Conservation (phyloP, 1,139 yeast genomes). For the Pichia sp. region DNA sequence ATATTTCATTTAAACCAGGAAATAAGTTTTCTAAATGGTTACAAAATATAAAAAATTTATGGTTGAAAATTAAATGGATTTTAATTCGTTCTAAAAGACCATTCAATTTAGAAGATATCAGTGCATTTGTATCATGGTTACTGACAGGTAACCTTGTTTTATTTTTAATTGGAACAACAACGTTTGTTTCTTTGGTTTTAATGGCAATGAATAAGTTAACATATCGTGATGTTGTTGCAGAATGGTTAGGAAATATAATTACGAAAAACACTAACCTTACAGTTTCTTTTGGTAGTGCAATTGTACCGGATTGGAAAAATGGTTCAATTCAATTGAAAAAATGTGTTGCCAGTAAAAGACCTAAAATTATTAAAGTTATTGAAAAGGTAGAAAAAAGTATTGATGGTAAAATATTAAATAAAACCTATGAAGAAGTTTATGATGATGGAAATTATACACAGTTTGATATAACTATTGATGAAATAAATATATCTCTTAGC, state of each 20-base stretch:
- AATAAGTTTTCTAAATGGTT: slow-evolving; percentile 4
- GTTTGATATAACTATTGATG: slow-evolving; percentile 84
- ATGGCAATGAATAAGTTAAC: slow-evolving; percentile 77
- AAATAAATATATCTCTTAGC: slow-evolving; percentile 73
- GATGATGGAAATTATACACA: slow-evolving; percentile 96
- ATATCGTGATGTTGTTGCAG: slow-evolving; percentile 85
- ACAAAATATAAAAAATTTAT: slow-evolving; percentile 38
- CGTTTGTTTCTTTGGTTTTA: slow-evolving; percentile 75
- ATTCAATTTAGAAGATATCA: slow-evolving; percentile 79
- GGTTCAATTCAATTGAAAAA: slow-evolving; percentile 80
- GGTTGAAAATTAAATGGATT: slow-evolving; percentile 63
- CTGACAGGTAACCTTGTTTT: slow-evolving; percentile 78
- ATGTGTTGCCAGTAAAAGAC: slow-evolving; percentile 82
- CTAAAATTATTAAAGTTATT: slow-evolving; percentile 48
- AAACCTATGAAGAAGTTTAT: slow-evolving; percentile 22
- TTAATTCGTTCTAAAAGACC: slow-evolving; percentile 58
- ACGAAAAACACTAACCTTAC: slow-evolving; percentile 82
- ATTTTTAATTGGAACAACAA: slow-evolving; percentile 80
- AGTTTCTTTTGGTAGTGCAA: slow-evolving; percentile 88
- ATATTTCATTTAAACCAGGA: background rate
- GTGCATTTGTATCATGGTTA: slow-evolving; percentile 88
- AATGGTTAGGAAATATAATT: slow-evolving; percentile 70
- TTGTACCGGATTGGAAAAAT: slow-evolving; percentile 91
- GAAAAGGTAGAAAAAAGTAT: slow-evolving; percentile 43
- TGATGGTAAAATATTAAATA: slow-evolving; percentile 14